Base-by-base conservation (phyloP, 768 basidiomycete species). In the Clavaria fumosa region DNA sequence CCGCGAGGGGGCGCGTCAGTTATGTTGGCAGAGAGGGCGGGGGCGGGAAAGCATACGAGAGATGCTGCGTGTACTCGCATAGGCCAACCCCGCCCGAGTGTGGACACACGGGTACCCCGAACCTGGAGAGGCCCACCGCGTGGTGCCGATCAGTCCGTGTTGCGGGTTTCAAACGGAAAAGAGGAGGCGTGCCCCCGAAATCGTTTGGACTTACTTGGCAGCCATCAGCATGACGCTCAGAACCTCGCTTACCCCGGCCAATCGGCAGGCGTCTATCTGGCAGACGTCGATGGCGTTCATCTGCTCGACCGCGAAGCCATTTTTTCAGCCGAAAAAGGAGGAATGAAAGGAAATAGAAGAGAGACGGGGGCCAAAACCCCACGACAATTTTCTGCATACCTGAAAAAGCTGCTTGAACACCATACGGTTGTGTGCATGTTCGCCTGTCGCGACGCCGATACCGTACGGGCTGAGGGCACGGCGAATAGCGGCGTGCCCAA, bases 331-430 rank as follows among this genome's bases (percentile, higher is more conserved):
- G n/a, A n/a, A n/a, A n/a, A n/a, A n/a, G n/a, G n/a, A n/a, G n/a
- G n/a, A n/a, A n/a, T 1, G 39, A n/a, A n/a, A n/a, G n/a, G n/a
- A n/a, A n/a, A n/a, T n/a, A n/a, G n/a, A n/a, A n/a, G n/a, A n/a
- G n/a, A n/a, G n/a, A n/a, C n/a, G n/a, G n/a, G n/a, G n/a, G n/a
- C 9, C 27, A 28, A 28, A 28, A 28, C 27, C 9, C 27, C 27
- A 28, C 27, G 9, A 28, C 27, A n/a, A 28, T 9, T 9, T n/a
- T n/a, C n/a, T n/a, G n/a, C n/a, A n/a, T 5, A 76, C 76, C 49
- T 89, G 86, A 9, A 96, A 66, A 5, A 95, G 65, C 54, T 93
- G 91, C 60, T 93, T 93, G 70, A 93, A 93, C n/a, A 82, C 69
- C 69, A 91, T 86, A 35, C 83, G 70, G 57, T 93, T 93, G 54